These are phyloP conservation scores for Calendula officinalis DNA, from an alignment of 129 eudicot species.

Conservation along the genomic window DNA sequence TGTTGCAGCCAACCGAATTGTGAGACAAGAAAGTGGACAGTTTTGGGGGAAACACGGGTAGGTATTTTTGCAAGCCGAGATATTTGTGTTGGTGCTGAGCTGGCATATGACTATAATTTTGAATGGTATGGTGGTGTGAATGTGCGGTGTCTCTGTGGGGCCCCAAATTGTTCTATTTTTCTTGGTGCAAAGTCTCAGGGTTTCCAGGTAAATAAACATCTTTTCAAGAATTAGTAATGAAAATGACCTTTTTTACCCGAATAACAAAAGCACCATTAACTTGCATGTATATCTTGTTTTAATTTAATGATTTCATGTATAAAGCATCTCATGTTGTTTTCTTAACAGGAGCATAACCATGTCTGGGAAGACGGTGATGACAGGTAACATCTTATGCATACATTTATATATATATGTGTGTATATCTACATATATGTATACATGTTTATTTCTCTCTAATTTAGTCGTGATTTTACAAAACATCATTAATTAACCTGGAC, in stretches of 20 bases:
- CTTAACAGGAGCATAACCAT: conserved; percentile 70
- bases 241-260: too few species aligned
- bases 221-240: not conserved
- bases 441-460: not conserved
- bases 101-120: conserved; percentile 87
- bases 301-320: not conserved
- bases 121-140: conserved; percentile 99
- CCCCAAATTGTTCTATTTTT: conserved; percentile 82
- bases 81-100: conserved; percentile 69
- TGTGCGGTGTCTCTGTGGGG: conserved; percentile 97
- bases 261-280: not conserved
- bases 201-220: conserved; percentile 52
- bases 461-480: not conserved
- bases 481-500: not conserved
- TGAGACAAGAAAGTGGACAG: conserved; percentile 99
- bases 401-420: not conserved
- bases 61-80: conserved; percentile 87
- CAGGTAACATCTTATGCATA: conserved; percentile 45
- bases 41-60: conserved; percentile 83
- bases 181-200: conserved; percentile 98
- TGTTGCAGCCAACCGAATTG: conserved; percentile 86
- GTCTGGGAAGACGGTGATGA: conserved; percentile 96
- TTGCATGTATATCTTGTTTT: not conserved
- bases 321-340: conserved; percentile 8
- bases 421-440: not conserved